These are phyloP conservation scores for Chaetomium fimeti DNA, from an alignment of 495 filamentous ascomycete species.

Conservation along the genomic window DNA sequence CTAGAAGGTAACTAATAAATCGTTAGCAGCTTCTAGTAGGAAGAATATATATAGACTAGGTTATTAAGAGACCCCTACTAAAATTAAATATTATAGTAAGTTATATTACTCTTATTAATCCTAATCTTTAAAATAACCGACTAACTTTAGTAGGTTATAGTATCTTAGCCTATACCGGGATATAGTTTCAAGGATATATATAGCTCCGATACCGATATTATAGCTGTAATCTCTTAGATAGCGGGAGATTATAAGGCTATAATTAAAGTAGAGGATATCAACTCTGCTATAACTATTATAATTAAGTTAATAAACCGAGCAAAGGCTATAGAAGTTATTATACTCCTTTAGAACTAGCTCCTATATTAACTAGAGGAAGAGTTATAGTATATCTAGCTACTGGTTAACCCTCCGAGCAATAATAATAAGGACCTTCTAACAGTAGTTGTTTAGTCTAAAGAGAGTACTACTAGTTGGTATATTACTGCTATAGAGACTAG, in stretches of 20 bases:
- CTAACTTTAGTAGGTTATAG: conserved; percentile 9
- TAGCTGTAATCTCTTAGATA: conserved; percentile 21
- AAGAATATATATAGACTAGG: too few relatives aligned
- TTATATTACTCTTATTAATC: background rate
- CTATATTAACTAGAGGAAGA: conserved; percentile 12
- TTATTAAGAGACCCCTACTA: background rate
- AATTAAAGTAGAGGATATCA: conserved; percentile 13
- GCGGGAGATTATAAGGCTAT: conserved; percentile 7
- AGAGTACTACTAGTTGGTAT: conserved; percentile 13
- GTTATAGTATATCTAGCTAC: conserved; percentile 16
- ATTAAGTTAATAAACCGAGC: conserved; percentile 16
- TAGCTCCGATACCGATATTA: conserved; percentile 18
- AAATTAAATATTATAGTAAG: conserved; percentile 13
- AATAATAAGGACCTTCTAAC: background rate
- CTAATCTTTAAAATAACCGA: background rate
- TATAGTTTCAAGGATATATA: conserved; percentile 24
- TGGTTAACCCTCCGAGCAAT: conserved; percentile 22
- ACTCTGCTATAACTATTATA: conserved; percentile 12
- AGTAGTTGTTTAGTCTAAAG: conserved; percentile 5
- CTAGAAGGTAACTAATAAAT: too few relatives aligned
- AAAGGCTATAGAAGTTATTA: conserved; percentile 15
- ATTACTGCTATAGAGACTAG: background rate
- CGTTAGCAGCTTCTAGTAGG: too few relatives aligned
- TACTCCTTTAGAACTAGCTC: background rate
- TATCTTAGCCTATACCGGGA: conserved; percentile 9